Conservation (phyloP, 176 grass and related monocot species). For the Bolboschoenus planiculmis region DNA sequence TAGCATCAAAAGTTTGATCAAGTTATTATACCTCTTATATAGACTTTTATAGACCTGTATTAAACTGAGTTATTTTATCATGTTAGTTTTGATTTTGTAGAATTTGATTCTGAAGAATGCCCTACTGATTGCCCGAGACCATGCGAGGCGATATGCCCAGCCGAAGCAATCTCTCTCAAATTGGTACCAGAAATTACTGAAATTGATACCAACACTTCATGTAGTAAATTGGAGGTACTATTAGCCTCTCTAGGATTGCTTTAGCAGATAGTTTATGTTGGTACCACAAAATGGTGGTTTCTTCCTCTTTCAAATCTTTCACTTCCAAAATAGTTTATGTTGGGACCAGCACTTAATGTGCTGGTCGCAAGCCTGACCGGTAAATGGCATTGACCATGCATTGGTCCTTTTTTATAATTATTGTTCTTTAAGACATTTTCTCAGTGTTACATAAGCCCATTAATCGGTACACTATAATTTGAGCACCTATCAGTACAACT, state of each 20-base stretch:
- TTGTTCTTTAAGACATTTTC: slow-evolving; percentile 2
- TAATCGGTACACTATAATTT: background rate
- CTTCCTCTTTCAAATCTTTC: background rate
- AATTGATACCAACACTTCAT: slow-evolving; percentile 11
- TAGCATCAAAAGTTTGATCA: background rate
- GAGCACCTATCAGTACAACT: background rate
- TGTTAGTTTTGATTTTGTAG: slow-evolving; percentile 32
- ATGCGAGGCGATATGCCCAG: slow-evolving; percentile 79
- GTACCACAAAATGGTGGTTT: background rate
- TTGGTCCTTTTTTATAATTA: background rate
- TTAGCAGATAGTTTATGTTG: background rate
- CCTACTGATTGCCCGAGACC: slow-evolving; percentile 69
- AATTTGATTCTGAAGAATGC: slow-evolving; percentile 84
- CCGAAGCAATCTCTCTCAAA: slow-evolving; percentile 67
- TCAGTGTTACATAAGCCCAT: background rate
- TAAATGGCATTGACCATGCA: background rate
- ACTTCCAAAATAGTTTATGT: background rate
- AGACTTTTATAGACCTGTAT: background rate
- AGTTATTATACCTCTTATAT: background rate
- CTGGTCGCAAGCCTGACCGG: background rate
- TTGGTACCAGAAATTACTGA: slow-evolving; percentile 13
- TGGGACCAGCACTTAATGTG: too few relatives aligned
- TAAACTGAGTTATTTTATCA: background rate
- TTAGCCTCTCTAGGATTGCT: background rate
- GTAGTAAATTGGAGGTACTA: slow-evolving; percentile 50